phyloP scores from a whole-genome alignment of 805 yeast genomes.

The Wickerhamomyces ciferrii region DNA sequence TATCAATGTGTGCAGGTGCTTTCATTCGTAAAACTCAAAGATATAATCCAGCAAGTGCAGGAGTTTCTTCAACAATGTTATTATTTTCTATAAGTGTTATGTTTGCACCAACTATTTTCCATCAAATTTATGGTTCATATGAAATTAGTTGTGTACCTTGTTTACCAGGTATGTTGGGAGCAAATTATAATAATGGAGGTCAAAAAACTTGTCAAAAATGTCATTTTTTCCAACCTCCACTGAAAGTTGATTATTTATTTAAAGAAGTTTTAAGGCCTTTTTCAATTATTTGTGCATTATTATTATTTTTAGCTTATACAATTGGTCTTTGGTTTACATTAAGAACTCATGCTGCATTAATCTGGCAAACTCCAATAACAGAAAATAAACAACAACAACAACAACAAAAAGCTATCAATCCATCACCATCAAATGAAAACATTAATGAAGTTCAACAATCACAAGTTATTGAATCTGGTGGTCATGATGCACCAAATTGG shows the following conservation, averaged over 20 bases:
- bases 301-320: slow-evolving; percentile 76
- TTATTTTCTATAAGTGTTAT: slow-evolving; percentile 85
- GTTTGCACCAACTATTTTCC: slow-evolving; percentile 88
- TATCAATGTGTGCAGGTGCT: slow-evolving; percentile 98
- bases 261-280: slow-evolving; percentile 72
- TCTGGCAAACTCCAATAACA: slow-evolving; percentile 73
- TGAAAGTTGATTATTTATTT: slow-evolving; percentile 65
- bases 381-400: slow-evolving; percentile 20
- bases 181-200: slow-evolving; percentile 4
- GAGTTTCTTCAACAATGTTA: slow-evolving; percentile 94
- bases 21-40: slow-evolving; percentile 86
- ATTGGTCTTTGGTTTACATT: slow-evolving; percentile 91
- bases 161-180: slow-evolving; percentile 9
- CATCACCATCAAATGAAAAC: slow-evolving; percentile 9
- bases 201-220: slow-evolving; percentile 58
- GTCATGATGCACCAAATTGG: slow-evolving; percentile 98
- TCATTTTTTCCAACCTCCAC: slow-evolving; percentile 71
- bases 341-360: slow-evolving; percentile 93
- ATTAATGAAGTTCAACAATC: slow-evolving; percentile 3
- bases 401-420: slow-evolving; percentile 1
- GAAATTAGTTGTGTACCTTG: slow-evolving; percentile 69
- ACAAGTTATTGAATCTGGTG: slow-evolving; percentile 29
- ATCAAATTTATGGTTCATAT: slow-evolving; percentile 85
- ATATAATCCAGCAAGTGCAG: slow-evolving; percentile 94
- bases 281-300: slow-evolving; percentile 71